Evolutionary conservation across 2,329 filamentous ascomycete species (phyloP), one percentile per base, ranked within the genome.

Genomic region (Colletotrichum spaethianum): DNA sequence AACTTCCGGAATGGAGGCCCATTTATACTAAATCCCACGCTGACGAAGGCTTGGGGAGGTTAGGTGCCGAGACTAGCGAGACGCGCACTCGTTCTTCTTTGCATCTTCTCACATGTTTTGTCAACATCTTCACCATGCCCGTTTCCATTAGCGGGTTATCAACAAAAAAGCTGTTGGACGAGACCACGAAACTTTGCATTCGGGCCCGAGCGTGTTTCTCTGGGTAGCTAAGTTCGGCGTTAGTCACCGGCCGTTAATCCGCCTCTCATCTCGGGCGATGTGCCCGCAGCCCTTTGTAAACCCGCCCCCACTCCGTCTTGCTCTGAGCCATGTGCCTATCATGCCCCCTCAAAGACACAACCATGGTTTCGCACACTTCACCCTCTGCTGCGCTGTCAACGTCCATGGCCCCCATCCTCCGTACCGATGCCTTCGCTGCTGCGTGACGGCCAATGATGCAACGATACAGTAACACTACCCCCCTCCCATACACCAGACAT

Each of bases 191-290:
- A 23, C 52, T 63, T 64, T 66, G 16, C 14, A 55, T 63, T 69
- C 69, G 59, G 65, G 65, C 36, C 65, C 53, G 36, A 63, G 69
- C 59, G 44, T 53, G 53, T 69, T 59, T 72, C 57, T 72, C 26
- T 5, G 63, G n/a, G 38, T 55, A 63, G 57, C 65, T 60, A 69
- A 60, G 69, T 44, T 63, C 65, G 53, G 65, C 53, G 59, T 63
- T 46, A 38, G 11, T 46, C 42, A 44, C 65, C 59, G 44, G 52
- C 59, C 59, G 59, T 72, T 72, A 59, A 36, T 63, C 65, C 65
- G 36, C 59, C 50, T 60, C 57, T 63, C 52, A 23, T n/a, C 20
- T 52, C 36, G 59, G 69, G 42, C 38, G 48, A 14, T 28, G 46
- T 40, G 38, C 48, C 55, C 63, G 40, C 48, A 60, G 63, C 36